A percentile compares a stretch with the other conserved stretches of the same genome.
phyloP scores from a whole-genome alignment of 129 eudicot genomes.

The Arctium minus region DNA sequence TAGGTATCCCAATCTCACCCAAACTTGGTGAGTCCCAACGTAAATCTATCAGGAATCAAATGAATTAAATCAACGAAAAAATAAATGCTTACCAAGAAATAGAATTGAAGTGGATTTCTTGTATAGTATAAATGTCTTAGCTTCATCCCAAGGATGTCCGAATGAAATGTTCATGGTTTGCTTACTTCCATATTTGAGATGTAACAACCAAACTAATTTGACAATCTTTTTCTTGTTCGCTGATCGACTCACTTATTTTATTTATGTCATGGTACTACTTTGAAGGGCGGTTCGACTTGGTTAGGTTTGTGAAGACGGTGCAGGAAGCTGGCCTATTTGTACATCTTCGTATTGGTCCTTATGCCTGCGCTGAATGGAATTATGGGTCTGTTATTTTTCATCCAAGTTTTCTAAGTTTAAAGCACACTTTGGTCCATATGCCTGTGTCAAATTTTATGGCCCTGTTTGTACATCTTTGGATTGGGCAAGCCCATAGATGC shows the following conservation, averaged over 20 bases:
- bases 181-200: too few species aligned
- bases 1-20: too few species aligned
- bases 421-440: neutral
- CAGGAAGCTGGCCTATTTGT: constrained; percentile 76
- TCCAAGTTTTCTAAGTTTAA: neutral
- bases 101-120: neutral
- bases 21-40: too few species aligned
- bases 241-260: neutral
- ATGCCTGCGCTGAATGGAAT: constrained; percentile 89
- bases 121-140: neutral
- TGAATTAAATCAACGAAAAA: too few species aligned
- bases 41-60: too few species aligned
- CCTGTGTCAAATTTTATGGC: neutral
- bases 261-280: constrained; percentile 52
- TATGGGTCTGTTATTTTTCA: constrained; percentile 52
- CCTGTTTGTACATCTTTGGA: neutral
- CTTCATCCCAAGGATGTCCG: neutral
- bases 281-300: constrained; percentile 73
- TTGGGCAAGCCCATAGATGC: neutral
- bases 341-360: constrained; percentile 81
- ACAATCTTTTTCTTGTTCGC: neutral
- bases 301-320: constrained; percentile 66
- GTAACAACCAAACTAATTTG: neutral
- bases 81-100: too few species aligned
- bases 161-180: too few species aligned